Evolutionary conservation across 116 monocot species (phyloP), one percentile per base, ranked within the genome.

Genomic region (Posidonia oceanica): DNA sequence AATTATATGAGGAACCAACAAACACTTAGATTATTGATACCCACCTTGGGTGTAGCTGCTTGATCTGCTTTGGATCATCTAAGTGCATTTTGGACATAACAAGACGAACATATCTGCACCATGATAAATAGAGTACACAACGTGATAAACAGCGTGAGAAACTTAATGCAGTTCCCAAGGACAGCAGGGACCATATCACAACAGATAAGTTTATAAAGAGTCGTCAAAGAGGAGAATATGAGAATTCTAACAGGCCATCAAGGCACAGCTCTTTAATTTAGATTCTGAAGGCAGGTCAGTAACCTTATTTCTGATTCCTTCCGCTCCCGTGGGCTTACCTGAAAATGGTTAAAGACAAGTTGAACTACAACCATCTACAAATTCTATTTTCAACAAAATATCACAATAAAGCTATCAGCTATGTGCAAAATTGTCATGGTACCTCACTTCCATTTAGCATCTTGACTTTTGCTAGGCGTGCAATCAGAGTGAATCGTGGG

Each of bases 371-470:
- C 29, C n/a, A 40, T 13, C 8, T 65, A 65, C 4, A 58, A 57
- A 29, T 29, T 20, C 14, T 17, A 36, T 57, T 29, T 52, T 53
- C 52, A 54, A 10, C 67, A 64, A 29, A 21, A 39, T 14, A 64
- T 65, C 6, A 38, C 17, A 54, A 36, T 5, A 66, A 42, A 75
- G 23, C 59, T 14, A 14, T 74, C 63, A 67, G 48, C 16, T 52
- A 14, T 16, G 17, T 23, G 12, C 36, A 60, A 75, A 39, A 67
- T 61, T 61, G 14, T 51, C 59, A 39, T 66, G 3, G 17, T 87
- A 92, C 97, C 97, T 92, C 89, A 79, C 97, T 97, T n/a, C 97
- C 97, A 80, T 97, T 97, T 54, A 97, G 77, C 64, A 89, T 85
- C 68, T 83, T 73, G 21, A 87, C 81, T 77, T 97, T 97, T 63